A percentile compares a stretch with the other conserved stretches of the same genome.
These are phyloP conservation scores for Metschnikowia hibisci DNA, from an alignment of 805 yeast genomes.

Conservation along the genomic window DNA sequence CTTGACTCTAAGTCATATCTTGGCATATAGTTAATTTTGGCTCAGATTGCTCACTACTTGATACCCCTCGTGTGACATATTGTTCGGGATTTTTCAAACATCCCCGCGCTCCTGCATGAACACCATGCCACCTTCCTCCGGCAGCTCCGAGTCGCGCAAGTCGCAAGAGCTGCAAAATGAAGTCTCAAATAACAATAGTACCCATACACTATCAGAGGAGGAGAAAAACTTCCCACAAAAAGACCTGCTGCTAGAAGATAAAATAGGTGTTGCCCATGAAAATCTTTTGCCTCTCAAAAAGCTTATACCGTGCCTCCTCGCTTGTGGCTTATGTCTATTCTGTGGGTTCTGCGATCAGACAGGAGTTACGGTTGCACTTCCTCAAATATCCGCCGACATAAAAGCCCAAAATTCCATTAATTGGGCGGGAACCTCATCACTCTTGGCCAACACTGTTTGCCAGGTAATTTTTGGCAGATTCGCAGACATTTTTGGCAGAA, in stretches of 20 bases:
- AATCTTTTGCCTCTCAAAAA: slow-evolving; percentile 37
- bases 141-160: neutral
- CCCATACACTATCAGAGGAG: neutral
- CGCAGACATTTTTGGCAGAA: slow-evolving; percentile 61
- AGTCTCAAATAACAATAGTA: neutral
- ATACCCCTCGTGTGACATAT: neutral
- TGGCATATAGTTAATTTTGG: too few species aligned
- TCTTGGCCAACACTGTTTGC: slow-evolving; percentile 66
- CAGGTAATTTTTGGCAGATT: slow-evolving; percentile 72
- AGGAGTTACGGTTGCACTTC: slow-evolving; percentile 45
- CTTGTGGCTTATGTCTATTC: slow-evolving; percentile 37
- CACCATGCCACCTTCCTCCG: neutral
- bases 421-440: slow-evolving; percentile 73
- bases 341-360: slow-evolving; percentile 49
- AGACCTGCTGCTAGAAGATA: slow-evolving; percentile 18
- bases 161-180: slow-evolving; percentile 3
- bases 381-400: slow-evolving; percentile 46
- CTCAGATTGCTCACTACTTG: neutral
- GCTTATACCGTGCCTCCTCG: slow-evolving; percentile 34
- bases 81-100: neutral
- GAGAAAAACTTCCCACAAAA: too few species aligned
- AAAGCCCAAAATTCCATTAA: slow-evolving; percentile 46
- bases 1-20: too few species aligned
- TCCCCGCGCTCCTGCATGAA: neutral
- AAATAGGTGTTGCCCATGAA: slow-evolving; percentile 40